Conservation (phyloP, 2,329 filamentous ascomycete genomes). For the Colletotrichum sp. region DNA sequence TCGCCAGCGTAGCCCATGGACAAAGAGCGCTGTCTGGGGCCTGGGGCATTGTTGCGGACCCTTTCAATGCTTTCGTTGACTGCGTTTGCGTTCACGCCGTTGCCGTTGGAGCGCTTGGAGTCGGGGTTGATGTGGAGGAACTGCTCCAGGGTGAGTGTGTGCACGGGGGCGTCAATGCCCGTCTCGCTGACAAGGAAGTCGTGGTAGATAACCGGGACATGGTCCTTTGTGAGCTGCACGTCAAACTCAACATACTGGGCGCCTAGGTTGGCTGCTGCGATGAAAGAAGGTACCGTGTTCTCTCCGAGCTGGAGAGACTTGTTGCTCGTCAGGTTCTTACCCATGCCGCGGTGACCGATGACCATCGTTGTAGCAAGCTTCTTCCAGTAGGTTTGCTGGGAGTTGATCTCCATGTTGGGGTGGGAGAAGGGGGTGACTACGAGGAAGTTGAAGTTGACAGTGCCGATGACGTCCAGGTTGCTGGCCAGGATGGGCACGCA, state of each 20-base stretch:
- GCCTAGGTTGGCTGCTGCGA: conserved; percentile 91
- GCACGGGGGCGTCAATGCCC: conserved; percentile 94
- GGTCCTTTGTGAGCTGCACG: conserved; percentile 98
- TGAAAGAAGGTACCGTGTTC: conserved; percentile 95
- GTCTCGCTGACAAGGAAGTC: conserved; percentile 98
- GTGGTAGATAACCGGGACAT: conserved; percentile 97
- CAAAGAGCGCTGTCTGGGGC: conserved; percentile 52
- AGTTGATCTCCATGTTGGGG: conserved; percentile 90
- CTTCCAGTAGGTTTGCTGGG: conserved; percentile 95
- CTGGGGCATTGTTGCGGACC: conserved; percentile 32
- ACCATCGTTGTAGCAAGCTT: conserved; percentile 88
- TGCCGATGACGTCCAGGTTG: conserved; percentile 87
- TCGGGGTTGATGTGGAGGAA: conserved; percentile 85
- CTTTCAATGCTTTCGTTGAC: conserved; percentile 31
- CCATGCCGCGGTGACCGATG: conserved; percentile 75
- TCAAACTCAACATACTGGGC: conserved; percentile 80
- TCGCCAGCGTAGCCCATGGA: conserved; percentile 58
- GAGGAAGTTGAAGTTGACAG: conserved; percentile 95
- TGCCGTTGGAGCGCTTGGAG: conserved; percentile 25
- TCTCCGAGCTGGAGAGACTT: conserved; percentile 93
- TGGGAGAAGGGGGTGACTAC: conserved; percentile 94
- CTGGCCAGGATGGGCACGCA: conserved; percentile 89
- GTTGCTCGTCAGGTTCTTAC: conserved; percentile 86
- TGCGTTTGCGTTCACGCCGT: conserved; percentile 8
- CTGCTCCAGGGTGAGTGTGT: conserved; percentile 93